These are phyloP conservation scores for Xylaria arbuscula DNA, from an alignment of 2,329 filamentous ascomycete genomes.

Conservation along the genomic window DNA sequence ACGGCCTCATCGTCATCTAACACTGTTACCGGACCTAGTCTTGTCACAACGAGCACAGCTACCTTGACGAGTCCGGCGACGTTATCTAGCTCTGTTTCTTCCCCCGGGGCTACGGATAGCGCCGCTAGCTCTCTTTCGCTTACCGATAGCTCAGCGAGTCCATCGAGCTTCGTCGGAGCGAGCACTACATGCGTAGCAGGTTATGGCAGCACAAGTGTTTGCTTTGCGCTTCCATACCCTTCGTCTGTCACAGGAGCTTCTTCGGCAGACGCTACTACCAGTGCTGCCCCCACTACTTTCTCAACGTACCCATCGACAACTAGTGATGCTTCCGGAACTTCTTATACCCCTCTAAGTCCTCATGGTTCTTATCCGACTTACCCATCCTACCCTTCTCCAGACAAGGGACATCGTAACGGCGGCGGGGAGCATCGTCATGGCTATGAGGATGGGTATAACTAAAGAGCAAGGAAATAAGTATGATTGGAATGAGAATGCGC, in stretches of 20 bases:
- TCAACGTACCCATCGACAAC: constrained; percentile 25
- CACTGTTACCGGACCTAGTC: constrained; percentile 16
- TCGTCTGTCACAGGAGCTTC: constrained; percentile 23
- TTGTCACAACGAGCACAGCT: constrained; percentile 18
- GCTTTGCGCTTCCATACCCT: constrained; percentile 19
- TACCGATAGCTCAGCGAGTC: constrained; percentile 7
- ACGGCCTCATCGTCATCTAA: constrained; percentile 32
- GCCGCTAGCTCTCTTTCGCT: constrained; percentile 29
- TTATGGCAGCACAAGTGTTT: constrained; percentile 32
- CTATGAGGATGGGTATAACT: not conserved
- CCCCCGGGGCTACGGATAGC: constrained; percentile 26
- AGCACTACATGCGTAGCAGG: constrained; percentile 34
- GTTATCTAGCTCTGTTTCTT: constrained; percentile 8
- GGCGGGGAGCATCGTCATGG: not conserved
- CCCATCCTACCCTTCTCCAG: not conserved
- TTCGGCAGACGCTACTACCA: constrained; percentile 27
- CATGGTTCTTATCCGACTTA: constrained; percentile 29
- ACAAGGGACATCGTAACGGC: not conserved
- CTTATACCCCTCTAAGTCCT: constrained; percentile 11
- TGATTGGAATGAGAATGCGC: not conserved
- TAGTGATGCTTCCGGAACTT: not conserved
- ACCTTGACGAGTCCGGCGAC: constrained; percentile 33
- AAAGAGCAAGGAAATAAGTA: not conserved
- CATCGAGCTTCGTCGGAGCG: constrained; percentile 10
- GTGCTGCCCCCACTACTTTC: constrained; percentile 29